These are phyloP conservation scores for Gracilaria caudata DNA, from an alignment of 23 red algal genomes.

Conservation along the genomic window DNA sequence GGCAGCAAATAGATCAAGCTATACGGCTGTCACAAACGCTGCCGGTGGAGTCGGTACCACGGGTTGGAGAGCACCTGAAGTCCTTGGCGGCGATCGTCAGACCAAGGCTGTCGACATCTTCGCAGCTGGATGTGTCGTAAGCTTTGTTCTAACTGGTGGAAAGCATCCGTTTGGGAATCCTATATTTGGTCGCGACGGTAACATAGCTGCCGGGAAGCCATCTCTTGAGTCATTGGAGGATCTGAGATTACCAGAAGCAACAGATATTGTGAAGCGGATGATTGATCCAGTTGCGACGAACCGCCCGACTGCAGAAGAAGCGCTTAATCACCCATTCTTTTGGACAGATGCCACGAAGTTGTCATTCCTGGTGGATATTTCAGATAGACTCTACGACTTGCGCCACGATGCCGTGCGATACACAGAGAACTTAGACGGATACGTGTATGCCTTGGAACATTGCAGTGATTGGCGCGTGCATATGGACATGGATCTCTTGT, in stretches of 20 bases:
- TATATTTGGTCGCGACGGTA: slow-evolving; percentile 84
- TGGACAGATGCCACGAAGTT: slow-evolving; percentile 95
- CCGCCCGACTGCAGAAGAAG: slow-evolving; percentile 69
- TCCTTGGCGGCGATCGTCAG: slow-evolving; percentile 73
- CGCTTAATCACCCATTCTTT: slow-evolving; percentile 91
- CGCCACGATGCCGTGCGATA: slow-evolving; percentile 41
- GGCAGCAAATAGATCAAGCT: slow-evolving; percentile 72
- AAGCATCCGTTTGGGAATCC: slow-evolving; percentile 91
- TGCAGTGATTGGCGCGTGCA: slow-evolving; percentile 72
- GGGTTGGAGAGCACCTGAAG: slow-evolving; percentile 97
- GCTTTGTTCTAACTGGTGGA: slow-evolving; percentile 84
- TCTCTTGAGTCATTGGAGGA: slow-evolving; percentile 70
- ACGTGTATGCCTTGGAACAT: slow-evolving; percentile 36
- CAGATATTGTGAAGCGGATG: slow-evolving; percentile 82
- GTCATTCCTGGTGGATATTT: slow-evolving; percentile 91
- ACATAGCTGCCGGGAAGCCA: slow-evolving; percentile 71
- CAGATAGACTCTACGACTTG: slow-evolving; percentile 80
- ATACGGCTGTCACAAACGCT: slow-evolving; percentile 66
- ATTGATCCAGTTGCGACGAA: slow-evolving; percentile 63
- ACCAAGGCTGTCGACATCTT: slow-evolving; percentile 95
- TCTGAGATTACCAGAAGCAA: slow-evolving; percentile 82
- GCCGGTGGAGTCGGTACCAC: slow-evolving; percentile 81
- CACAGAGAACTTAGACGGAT: slow-evolving; percentile 62
- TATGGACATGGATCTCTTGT: slow-evolving; percentile 78
- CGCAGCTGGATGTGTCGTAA: slow-evolving; percentile 84